Evolutionary conservation across 2,329 filamentous ascomycete genomes (phyloP).

Genomic region (Waltergamsia citrina): DNA sequence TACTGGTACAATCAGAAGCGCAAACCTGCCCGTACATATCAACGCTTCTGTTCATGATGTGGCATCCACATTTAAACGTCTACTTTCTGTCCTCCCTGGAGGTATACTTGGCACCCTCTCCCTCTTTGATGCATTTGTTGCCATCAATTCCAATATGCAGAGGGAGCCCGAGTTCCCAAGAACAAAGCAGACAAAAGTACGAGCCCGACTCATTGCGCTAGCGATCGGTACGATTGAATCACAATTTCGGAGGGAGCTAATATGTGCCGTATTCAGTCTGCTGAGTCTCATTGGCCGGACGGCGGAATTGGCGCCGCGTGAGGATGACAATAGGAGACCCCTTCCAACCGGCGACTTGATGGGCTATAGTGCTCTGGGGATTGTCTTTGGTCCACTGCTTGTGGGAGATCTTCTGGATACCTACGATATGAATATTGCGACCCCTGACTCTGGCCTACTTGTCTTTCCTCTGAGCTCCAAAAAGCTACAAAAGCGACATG

Average conservation of each 20-base stretch:
- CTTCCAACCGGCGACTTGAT: slow-evolving; percentile 49
- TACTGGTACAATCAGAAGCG: slow-evolving; percentile 46
- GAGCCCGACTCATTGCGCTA: slow-evolving; percentile 56
- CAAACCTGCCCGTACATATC: slow-evolving; percentile 52
- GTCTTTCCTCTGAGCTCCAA: slow-evolving; percentile 33
- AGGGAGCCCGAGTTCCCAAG: slow-evolving; percentile 39
- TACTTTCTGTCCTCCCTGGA: slow-evolving; percentile 54
- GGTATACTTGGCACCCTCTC: slow-evolving; percentile 55
- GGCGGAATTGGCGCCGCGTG: slow-evolving; percentile 42
- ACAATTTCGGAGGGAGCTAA: slow-evolving; percentile 50
- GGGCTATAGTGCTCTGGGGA: slow-evolving; percentile 53
- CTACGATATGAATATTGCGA: slow-evolving; percentile 36
- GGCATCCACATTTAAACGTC: slow-evolving; percentile 56
- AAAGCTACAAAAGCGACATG: slow-evolving; percentile 26
- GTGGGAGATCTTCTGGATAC: slow-evolving; percentile 46
- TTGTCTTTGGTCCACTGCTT: slow-evolving; percentile 56
- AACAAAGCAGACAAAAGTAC: slow-evolving; percentile 45
- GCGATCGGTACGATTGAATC: slow-evolving; percentile 51
- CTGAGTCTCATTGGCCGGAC: slow-evolving; percentile 50
- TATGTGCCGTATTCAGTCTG: slow-evolving; percentile 58
- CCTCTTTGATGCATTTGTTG: slow-evolving; percentile 53
- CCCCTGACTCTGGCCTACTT: slow-evolving; percentile 29
- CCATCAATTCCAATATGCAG: slow-evolving; percentile 47
- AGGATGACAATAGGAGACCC: slow-evolving; percentile 40
- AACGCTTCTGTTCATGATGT: slow-evolving; percentile 53